Conservation (phyloP, 768 basidiomycete genomes). For the Panellus pusillus region DNA sequence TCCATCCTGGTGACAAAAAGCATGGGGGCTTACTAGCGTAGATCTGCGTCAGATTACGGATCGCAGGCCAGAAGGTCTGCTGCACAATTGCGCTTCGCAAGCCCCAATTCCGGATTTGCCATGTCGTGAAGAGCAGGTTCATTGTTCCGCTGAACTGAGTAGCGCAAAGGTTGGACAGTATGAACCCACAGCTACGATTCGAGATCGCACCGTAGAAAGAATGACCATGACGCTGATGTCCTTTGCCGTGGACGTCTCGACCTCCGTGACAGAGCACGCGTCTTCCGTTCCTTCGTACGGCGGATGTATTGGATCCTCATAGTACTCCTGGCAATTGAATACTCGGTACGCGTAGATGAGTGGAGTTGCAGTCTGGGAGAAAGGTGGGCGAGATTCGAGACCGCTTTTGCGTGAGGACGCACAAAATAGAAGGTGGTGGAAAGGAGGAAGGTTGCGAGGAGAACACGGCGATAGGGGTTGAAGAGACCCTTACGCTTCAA, state of each 20-base stretch:
- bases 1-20: background rate
- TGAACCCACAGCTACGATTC: no score
- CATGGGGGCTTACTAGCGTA: conserved; percentile 14
- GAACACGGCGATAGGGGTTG: conserved; percentile 16
- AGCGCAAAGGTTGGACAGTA: background rate
- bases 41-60: conserved; percentile 17
- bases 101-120: conserved; percentile 20
- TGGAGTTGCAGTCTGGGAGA: conserved; percentile 14
- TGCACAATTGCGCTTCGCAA: conserved; percentile 14
- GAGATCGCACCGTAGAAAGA: conserved; percentile 7
- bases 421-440: conserved; percentile 20
- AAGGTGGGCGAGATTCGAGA: no score
- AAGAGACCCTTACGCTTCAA: conserved; percentile 6
- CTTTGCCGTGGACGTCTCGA: conserved; percentile 12
- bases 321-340: conserved; percentile 20
- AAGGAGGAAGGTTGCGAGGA: conserved; percentile 18
- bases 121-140: conserved; percentile 19
- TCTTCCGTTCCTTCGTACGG: conserved; percentile 15
- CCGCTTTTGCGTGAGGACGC: background rate
- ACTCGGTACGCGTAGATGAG: conserved; percentile 14
- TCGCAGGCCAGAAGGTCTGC: conserved; percentile 21
- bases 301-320: conserved; percentile 9
- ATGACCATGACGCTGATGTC: conserved; percentile 15
- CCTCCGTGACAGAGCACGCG: conserved; percentile 14
- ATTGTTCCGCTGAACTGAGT: conserved; percentile 10